Base-by-base conservation (phyloP, 1,139 yeast genomes). In the Tardiomyces digboiensis region DNA sequence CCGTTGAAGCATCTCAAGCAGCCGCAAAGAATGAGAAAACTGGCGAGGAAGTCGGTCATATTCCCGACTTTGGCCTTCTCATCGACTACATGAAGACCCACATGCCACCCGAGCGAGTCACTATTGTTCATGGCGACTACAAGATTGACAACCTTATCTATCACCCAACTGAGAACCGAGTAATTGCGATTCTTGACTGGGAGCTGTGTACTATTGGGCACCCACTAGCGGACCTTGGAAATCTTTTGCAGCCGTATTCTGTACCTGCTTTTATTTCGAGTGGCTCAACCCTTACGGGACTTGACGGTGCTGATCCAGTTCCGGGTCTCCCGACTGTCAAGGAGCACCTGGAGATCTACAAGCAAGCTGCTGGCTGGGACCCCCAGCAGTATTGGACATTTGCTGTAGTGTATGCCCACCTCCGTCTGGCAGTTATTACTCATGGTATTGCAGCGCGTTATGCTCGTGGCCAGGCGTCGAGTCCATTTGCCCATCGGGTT, bases 371-470 rank as follows among this genome's bases (percentile, higher is more conserved):
- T 5, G 62, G 63, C 6, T 63, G 65, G 59, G 56, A 64, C 44
- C 66, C 67, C 7, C 41, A 47, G 7, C 47, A 50, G 2, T 54
- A 66, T 42, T 79, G 84, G 82, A 58, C 61, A 8, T 73, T 75
- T 46, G 86, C 83, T 1, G 70, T 67, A 21, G 81, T 77, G 1
- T 79, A 78, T 59, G 83, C 83, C 0, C 67, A 79, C 44, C 67
- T 76, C 42, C 62, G 86, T 39, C 67, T 80, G 29, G 68, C 77
- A 50, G 84, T 80, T 19, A 80, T 80, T 48, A 67, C 75, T 29
- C 87, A 80, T 52, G 87, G 87, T 3, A 78, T 80, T 48, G 82
- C 80, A 10, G 80, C 82, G 65, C 67, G 87, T 46, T 67, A 71
- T 1, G 68, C 72, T 16, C 64, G 70, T 44, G 84, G 83, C 13